Evolutionary conservation across 768 basidiomycete species (phyloP).

Genomic region (Mycena epipterygia): DNA sequence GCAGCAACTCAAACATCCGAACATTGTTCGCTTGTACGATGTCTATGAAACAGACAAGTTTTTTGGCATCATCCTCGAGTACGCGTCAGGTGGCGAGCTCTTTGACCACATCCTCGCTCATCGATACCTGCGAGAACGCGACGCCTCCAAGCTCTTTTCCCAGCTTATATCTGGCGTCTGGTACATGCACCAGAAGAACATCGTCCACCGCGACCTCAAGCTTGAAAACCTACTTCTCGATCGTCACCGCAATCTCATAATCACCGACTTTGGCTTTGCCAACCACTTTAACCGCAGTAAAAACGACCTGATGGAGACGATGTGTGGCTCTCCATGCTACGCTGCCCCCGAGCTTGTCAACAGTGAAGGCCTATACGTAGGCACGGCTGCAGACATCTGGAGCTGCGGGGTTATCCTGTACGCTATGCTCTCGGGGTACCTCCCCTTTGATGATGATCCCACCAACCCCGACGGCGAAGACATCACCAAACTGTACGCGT

Average conservation of each 20-base stretch:
- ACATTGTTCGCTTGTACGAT: constrained; percentile 97
- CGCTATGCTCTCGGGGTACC: constrained; percentile 96
- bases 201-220: constrained; percentile 87
- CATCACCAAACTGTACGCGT: constrained; percentile 97
- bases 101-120: constrained; percentile 99
- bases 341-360: constrained; percentile 99
- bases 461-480: constrained; percentile 99
- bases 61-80: constrained; percentile 99
- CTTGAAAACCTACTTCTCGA: constrained; percentile 74
- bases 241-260: constrained; percentile 35
- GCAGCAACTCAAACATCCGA: constrained; percentile 95
- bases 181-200: constrained; percentile 87
- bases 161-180: constrained; percentile 99
- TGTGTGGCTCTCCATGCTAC: constrained; percentile 97
- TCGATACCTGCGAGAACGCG: constrained; percentile 93
- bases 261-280: constrained; percentile 44
- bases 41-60: constrained; percentile 99
- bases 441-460: constrained; percentile 99
- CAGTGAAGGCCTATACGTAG: constrained; percentile 95
- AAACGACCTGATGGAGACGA: constrained; percentile 98
- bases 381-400: constrained; percentile 99
- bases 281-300: constrained; percentile 90
- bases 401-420: constrained; percentile 96
- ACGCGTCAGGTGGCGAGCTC: constrained; percentile 97
- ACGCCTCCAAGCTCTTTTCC: constrained; percentile 95